Percentiles rank a stretch among this genome's conserved stretches.
Evolutionary conservation across 495 filamentous ascomycete species (phyloP).

Genomic region (Penicillium taxi): DNA sequence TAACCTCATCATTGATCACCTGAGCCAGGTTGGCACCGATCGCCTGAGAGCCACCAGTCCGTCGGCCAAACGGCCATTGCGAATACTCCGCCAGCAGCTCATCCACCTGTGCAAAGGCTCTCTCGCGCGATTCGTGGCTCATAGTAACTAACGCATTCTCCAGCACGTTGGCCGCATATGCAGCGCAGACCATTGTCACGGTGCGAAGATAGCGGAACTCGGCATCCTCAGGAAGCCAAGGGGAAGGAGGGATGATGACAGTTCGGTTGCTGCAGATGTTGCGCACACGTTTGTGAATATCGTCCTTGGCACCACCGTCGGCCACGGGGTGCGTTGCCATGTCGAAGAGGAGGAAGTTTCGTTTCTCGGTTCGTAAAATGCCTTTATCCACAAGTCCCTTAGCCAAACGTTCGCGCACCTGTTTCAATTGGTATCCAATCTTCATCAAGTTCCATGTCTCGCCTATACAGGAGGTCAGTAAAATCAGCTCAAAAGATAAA

Average conservation of each 20-base stretch:
- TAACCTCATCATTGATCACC: conserved; percentile 80
- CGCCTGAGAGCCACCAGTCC: conserved; percentile 61
- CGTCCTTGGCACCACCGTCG: conserved; percentile 94
- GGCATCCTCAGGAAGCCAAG: conserved; percentile 86
- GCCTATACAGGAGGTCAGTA: conserved; percentile 44
- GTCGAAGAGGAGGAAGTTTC: conserved; percentile 98
- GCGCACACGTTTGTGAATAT: conserved; percentile 85
- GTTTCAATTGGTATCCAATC: conserved; percentile 98
- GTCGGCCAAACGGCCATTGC: conserved; percentile 89
- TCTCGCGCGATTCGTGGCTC: conserved; percentile 86
- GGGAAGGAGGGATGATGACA: conserved; percentile 72
- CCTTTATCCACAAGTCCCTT: conserved; percentile 99
- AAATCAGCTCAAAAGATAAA: not conserved
- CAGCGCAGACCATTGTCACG: conserved; percentile 92
- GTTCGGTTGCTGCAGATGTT: conserved; percentile 90
- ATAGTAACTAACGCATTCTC: conserved; percentile 93
- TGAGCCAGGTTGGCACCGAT: conserved; percentile 93
- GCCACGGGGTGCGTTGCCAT: conserved; percentile 99
- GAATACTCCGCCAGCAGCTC: conserved; percentile 92
- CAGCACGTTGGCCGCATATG: conserved; percentile 94
- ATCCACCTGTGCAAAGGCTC: conserved; percentile 94
- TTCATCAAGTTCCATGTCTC: conserved; percentile 99
- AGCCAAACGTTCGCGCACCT: conserved; percentile 92
- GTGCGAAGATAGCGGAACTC: conserved; percentile 90
- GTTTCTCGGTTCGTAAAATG: conserved; percentile 95